Evolutionary conservation across 164 flowering plant species (phyloP), one percentile per base, ranked within the genome.

Genomic region (Pachysandra terminalis): DNA sequence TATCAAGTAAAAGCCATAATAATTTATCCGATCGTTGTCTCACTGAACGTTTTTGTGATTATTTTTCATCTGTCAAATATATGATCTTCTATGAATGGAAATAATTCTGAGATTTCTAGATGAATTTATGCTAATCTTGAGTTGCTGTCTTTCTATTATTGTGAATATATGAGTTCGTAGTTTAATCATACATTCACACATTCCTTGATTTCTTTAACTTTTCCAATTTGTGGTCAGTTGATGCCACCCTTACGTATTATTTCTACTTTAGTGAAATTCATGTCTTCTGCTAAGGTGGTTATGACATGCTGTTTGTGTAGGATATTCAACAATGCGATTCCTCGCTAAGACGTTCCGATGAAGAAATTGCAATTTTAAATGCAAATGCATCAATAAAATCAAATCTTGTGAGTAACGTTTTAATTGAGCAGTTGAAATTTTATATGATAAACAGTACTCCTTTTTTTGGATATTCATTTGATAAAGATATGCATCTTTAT

Each of bases 321-420:
- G 90, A 73, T 49, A 77, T 91, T 60, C 66, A 86, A 57, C 74
- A 72, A 70, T 79, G 80, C 66, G 88, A 88, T 80, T 51, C 82
- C 64, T 84, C 90, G 51, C 72, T 90, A 19, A 75, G 60, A 57
- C 93, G 94, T 57, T 64, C 88, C 56, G 67, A 63, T 62, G 96
- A 90, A 69, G 96, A 91, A 64, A 49, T 85, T 70, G 83, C 85
- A 40, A 52, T 78, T 57, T 71, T 90, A 56, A 86, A 91, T 73
- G 73, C 84, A 19, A 74, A 59, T 78, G 83, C 92, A 61, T 67
- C 83, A 25, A 85, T 88, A 63, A 76, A 79, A 68, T 84, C 96
- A 67, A 85, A 84, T 73, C 85, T 90, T 74, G 97, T 91, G 77
- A 82, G 97, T 84, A 19, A 40, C 54, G 12, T 37, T 71, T 51